Base-by-base conservation (phyloP, 257 asterid species). In the Penstemon newberryi region DNA sequence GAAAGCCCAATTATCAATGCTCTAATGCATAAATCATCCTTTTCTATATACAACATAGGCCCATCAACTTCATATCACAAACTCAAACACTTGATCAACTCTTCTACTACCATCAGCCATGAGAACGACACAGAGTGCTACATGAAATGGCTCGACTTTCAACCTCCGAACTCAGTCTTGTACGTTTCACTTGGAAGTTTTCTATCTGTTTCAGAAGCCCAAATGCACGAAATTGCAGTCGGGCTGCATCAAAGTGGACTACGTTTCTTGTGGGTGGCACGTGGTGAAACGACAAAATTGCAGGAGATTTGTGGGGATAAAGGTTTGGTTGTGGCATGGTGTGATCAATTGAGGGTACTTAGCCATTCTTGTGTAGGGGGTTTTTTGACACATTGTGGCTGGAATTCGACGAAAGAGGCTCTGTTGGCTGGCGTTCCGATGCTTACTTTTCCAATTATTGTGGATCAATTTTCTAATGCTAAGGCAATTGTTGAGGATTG, bases 311-410 rank as follows among this genome's bases (percentile, higher is more conserved):
- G 68, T 3, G 80, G 77, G 5, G 70, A 38, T 2, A 60, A 46
- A 1, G 96, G 96, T 39, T 6, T 87, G 40, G 63, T 84, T 4
- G 91, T 90, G 55, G 87, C 77, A 4, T 90, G 95, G 94, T 83
- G 89, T 18, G 85, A 86, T 68, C 96, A 90, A 54, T 6, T 77
- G 66, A 78, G 66, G 67, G 92, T 90, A 18, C 73, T 87, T 4
- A 58, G 70, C 18, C 95, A 87, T 56, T 73, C 83, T 39, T 79
- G 85, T 0, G 68, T 86, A 0, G 96, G 95, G 0, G 94, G 96
- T 0, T 90, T 84, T 60, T 81, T 81, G 82, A 70, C 89, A 9
- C 96, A 90, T 5, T 86, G 96, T 18, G 96, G 96, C 36, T 90
- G 97, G 92, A 90, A 86, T 72, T 88, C 90, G 9, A 83, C 90